phyloP scores from a whole-genome alignment of 176 grass and related monocot genomes.

The Aechmea fasciata region DNA sequence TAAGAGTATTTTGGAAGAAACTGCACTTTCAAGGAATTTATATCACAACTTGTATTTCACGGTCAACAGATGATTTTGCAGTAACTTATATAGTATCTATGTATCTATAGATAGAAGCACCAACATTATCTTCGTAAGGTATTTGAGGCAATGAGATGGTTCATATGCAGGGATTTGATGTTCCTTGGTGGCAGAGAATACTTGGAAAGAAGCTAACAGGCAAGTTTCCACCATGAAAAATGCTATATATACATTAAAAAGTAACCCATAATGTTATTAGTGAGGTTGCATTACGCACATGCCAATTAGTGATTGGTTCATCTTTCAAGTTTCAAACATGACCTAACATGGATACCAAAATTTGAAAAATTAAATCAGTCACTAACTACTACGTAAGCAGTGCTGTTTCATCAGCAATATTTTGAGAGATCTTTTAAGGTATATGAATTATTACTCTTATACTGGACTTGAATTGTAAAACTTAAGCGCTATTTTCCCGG shows the following conservation, averaged over 20 bases:
- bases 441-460: not conserved
- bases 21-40: too few relatives aligned
- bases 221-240: slow-evolving; percentile 3
- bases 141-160: slow-evolving; percentile 3
- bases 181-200: slow-evolving; percentile 66
- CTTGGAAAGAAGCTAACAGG: slow-evolving; percentile 83
- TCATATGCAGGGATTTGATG: slow-evolving; percentile 74
- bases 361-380: too few relatives aligned
- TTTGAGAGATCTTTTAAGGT: too few relatives aligned
- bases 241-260: not conserved
- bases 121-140: not conserved
- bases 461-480: not conserved
- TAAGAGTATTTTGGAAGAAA: too few relatives aligned
- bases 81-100: not conserved
- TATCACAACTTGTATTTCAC: too few relatives aligned
- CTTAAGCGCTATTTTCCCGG: not conserved
- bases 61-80: not conserved
- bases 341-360: too few relatives aligned
- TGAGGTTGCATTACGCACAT: too few relatives aligned
- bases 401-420: too few relatives aligned
- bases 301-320: not conserved
- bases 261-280: not conserved
- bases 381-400: too few relatives aligned
- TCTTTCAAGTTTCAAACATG: too few relatives aligned
- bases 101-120: not conserved